These are phyloP conservation scores for Nicotiana otophora DNA, from an alignment of 257 asterid genomes.

Conservation along the genomic window DNA sequence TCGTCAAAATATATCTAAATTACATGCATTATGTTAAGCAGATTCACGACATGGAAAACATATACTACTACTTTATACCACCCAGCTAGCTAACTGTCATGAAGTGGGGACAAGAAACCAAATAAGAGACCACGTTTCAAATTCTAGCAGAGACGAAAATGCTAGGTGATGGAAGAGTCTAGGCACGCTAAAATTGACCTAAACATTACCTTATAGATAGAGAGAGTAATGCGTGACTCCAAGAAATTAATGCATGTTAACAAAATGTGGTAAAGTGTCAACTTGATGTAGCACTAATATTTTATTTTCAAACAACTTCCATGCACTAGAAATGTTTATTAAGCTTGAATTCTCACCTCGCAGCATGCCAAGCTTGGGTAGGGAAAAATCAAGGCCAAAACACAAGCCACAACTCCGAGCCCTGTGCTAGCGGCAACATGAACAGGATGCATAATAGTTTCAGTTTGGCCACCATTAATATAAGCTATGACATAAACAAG, in stretches of 20 bases:
- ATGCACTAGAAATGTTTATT: not conserved
- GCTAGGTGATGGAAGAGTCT: no score
- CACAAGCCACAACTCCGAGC: conserved; percentile 56
- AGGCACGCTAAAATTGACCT: no score
- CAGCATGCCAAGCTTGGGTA: conserved; percentile 55
- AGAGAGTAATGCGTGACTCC: conserved; percentile 1
- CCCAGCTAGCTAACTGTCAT: not conserved
- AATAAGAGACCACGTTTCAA: not conserved
- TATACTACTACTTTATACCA: not conserved
- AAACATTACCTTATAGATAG: not conserved
- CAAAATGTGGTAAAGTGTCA: not conserved
- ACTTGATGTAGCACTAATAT: conserved; percentile 10
- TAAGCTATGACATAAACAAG: conserved; percentile 51
- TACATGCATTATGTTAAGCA: not conserved
- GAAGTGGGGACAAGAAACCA: not conserved
- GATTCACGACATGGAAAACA: not conserved
- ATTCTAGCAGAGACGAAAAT: not conserved
- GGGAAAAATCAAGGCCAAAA: conserved; percentile 66
- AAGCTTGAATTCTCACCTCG: conserved; percentile 38
- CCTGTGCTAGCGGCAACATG: conserved; percentile 76
- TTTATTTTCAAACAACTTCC: not conserved
- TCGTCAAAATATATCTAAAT: not conserved
- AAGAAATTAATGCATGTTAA: not conserved
- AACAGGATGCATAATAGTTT: conserved; percentile 62
- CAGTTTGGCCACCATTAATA: conserved; percentile 42